These are phyloP conservation scores for Metrosideros polymorpha DNA, from an alignment of 441 rosid species.

Conservation along the genomic window DNA sequence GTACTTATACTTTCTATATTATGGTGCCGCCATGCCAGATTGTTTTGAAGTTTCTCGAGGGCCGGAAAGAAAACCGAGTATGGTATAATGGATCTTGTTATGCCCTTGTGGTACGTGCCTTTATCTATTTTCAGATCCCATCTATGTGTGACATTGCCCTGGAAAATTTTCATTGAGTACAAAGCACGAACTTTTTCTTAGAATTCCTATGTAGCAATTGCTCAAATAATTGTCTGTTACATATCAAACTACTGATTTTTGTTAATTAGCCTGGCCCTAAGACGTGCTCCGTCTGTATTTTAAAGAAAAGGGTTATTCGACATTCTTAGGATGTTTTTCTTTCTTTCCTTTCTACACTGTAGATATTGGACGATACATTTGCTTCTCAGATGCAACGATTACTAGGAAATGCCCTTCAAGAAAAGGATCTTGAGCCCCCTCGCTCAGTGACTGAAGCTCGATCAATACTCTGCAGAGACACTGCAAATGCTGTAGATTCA, in stretches of 20 bases:
- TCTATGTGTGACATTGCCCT: background rate
- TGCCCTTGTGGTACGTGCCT: slow-evolving; percentile 75
- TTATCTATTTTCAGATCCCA: background rate
- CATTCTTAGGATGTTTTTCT: background rate
- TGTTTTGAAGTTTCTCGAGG: slow-evolving; percentile 88
- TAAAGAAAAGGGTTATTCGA: background rate
- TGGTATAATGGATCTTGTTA: slow-evolving; percentile 92
- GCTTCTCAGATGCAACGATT: slow-evolving; percentile 90
- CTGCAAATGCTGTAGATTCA: slow-evolving; percentile 48
- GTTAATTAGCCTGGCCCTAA: background rate
- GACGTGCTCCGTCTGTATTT: background rate
- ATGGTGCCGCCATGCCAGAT: slow-evolving; percentile 21
- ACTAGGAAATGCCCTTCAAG: slow-evolving; percentile 76
- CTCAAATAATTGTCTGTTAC: background rate
- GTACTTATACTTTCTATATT: background rate
- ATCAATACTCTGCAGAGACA: slow-evolving; percentile 87
- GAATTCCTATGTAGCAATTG: background rate
- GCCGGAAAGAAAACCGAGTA: slow-evolving; percentile 85
- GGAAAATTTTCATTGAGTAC: background rate
- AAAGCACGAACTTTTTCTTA: background rate
- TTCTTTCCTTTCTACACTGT: background rate
- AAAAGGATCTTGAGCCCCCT: slow-evolving; percentile 83
- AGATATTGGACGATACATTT: slow-evolving; percentile 87
- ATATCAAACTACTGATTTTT: background rate
- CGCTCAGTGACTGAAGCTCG: slow-evolving; percentile 92